Percentiles rank a stretch among this genome's conserved stretches.
These are phyloP conservation scores for Chiua virens DNA, from an alignment of 768 basidiomycete species.

Conservation along the genomic window DNA sequence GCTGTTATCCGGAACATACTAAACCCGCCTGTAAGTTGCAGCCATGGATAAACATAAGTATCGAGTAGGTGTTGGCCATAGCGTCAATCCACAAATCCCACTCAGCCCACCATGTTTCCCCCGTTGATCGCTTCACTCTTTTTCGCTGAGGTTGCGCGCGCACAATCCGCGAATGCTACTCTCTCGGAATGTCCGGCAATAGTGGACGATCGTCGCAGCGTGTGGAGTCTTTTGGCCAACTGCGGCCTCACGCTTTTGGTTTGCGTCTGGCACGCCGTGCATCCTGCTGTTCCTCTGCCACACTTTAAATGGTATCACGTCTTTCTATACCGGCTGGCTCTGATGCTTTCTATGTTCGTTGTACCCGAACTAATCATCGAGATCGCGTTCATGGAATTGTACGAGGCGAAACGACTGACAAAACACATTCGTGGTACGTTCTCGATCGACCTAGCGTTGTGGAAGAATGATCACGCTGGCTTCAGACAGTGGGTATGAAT, in stretches of 20 bases:
- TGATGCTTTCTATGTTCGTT: not conserved
- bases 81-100: no score
- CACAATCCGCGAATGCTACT: not conserved
- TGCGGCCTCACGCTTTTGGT: not conserved
- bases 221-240: not conserved
- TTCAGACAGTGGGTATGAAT: not conserved
- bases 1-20: no score
- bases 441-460: no score
- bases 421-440: not conserved
- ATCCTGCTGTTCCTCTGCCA: not conserved
- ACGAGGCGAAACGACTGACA: not conserved
- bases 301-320: not conserved
- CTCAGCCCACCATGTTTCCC: no score
- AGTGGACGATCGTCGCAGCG: not conserved
- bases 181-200: not conserved
- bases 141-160: no score
- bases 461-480: not conserved
- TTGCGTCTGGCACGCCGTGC: not conserved
- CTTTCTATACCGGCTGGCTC: not conserved
- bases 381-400: not conserved
- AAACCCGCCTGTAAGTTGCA: no score
- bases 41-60: no score
- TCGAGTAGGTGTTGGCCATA: no score
- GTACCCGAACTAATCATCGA: not conserved
- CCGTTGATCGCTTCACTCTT: no score